A percentile compares a stretch with the other conserved stretches of the same genome.
These are phyloP conservation scores for Sechiopsis laciniata DNA, from an alignment of 306 rosid species.

Conservation along the genomic window DNA sequence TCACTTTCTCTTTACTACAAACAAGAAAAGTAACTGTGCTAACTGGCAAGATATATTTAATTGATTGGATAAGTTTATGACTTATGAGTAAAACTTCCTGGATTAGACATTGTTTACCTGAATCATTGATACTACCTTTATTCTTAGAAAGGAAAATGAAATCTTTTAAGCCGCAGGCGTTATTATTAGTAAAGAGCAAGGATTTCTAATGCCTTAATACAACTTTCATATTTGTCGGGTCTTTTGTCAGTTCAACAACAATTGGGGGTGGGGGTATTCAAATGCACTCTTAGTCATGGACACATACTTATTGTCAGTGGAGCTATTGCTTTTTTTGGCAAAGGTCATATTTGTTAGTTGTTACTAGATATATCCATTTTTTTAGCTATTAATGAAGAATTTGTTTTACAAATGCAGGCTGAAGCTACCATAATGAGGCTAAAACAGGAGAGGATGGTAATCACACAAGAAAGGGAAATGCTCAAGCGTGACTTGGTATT, in stretches of 20 bases:
- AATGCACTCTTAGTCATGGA: no score
- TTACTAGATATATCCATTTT: not conserved
- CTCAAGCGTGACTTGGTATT: slow-evolving; percentile 67
- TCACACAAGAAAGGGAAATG: slow-evolving; percentile 43
- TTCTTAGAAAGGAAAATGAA: not conserved
- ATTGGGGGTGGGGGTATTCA: no score
- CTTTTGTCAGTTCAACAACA: no score
- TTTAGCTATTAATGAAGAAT: slow-evolving; percentile 21
- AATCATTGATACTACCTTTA: no score
- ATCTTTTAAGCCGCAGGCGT: not conserved
- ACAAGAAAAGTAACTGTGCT: not conserved
- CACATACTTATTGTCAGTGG: no score
- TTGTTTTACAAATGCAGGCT: slow-evolving; percentile 51
- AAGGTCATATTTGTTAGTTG: not conserved
- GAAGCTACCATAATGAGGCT: slow-evolving; percentile 50
- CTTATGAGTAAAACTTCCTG: not conserved
- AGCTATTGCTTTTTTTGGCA: no score
- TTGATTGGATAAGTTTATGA: slow-evolving; percentile 7
- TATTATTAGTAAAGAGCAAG: not conserved
- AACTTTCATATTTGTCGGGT: not conserved
- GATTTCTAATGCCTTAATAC: not conserved
- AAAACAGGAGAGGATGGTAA: slow-evolving; percentile 47
- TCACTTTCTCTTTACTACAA: not conserved
- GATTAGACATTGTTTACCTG: no score
- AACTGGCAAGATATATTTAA: no score